phyloP scores from a whole-genome alignment of 1,284 basidiomycete species.

The Irpex sp. region DNA sequence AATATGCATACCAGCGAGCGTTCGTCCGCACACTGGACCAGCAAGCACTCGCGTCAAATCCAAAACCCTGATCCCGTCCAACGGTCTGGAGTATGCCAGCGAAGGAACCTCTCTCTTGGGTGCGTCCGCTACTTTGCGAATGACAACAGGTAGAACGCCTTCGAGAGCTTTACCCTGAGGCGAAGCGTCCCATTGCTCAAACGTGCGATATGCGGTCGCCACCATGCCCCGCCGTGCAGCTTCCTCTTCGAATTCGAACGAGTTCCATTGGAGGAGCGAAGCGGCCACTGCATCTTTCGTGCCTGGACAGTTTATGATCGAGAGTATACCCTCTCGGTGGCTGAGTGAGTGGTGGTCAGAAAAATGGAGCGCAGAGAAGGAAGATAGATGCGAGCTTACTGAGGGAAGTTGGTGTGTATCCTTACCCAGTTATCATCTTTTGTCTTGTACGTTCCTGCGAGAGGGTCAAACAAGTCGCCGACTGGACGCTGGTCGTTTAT shows the following conservation, averaged over 20 bases:
- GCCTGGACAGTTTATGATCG: constrained; percentile 35
- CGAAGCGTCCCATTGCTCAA: constrained; percentile 47
- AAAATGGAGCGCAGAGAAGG: background rate
- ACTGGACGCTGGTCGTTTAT: constrained; percentile 36
- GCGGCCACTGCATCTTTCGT: constrained; percentile 37
- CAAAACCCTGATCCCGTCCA: constrained; percentile 55
- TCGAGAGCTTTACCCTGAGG: constrained; percentile 42
- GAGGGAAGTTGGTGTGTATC: constrained; percentile 64
- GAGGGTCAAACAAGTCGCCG: constrained; percentile 41
- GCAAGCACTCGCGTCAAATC: constrained; percentile 60
- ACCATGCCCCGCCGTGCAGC: constrained; percentile 47
- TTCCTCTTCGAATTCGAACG: constrained; percentile 48
- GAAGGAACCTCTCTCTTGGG: constrained; percentile 36
- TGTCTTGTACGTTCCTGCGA: constrained; percentile 54
- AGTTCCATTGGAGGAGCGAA: constrained; percentile 42
- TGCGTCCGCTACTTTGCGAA: constrained; percentile 47
- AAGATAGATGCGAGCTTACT: constrained; percentile 35
- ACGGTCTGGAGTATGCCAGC: constrained; percentile 47
- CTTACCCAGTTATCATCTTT: constrained; percentile 47
- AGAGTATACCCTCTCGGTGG: constrained; percentile 49
- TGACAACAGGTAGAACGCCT: constrained; percentile 37
- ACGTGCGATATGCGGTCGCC: constrained; percentile 48
- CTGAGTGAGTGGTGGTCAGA: constrained; percentile 24
- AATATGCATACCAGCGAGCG: constrained; percentile 44
- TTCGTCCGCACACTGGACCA: constrained; percentile 52